Evolutionary conservation across 371 early-diverging fungal species (phyloP).

Genomic region (Lichtheimia ramosa): DNA sequence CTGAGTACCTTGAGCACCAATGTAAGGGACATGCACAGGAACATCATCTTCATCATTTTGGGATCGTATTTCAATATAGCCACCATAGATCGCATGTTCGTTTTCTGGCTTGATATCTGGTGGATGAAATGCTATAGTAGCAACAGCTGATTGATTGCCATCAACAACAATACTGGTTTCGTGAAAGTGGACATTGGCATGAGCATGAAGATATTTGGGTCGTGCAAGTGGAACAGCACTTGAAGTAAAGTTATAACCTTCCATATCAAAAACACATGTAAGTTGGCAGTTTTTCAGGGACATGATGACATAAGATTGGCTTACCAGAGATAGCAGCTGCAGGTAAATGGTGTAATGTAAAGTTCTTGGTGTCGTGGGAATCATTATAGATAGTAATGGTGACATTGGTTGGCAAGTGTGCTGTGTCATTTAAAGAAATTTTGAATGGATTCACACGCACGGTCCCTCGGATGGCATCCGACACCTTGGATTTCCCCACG

Average conservation of each 20-base stretch:
- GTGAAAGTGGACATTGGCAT: conserved; percentile 10
- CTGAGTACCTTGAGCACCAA: conserved; percentile 15
- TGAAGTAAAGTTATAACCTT: conserved; percentile 14
- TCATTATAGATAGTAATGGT: conserved; percentile 13
- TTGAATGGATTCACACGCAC: conserved; percentile 13
- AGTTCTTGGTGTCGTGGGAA: not conserved
- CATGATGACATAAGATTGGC: not conserved
- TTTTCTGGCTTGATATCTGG: not conserved
- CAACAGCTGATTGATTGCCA: not conserved
- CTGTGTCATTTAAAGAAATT: conserved; percentile 18
- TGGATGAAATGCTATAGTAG: conserved; percentile 6
- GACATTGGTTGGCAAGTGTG: not conserved
- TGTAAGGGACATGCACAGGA: conserved; percentile 14
- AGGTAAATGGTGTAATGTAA: conserved; percentile 13
- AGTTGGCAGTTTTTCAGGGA: too few species aligned
- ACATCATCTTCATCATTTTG: not conserved
- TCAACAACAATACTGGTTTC: not conserved
- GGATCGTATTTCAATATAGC: conserved; percentile 9
- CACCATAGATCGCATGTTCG: conserved; percentile 13
- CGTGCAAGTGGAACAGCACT: conserved; percentile 12
- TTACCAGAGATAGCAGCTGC: not conserved
- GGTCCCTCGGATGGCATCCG: conserved; percentile 12
- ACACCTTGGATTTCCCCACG: conserved; percentile 3
- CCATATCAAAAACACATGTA: not conserved
- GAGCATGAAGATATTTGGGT: conserved; percentile 2